Conservation (phyloP, 1,284 basidiomycete species). For the Jaminaea rosea region DNA sequence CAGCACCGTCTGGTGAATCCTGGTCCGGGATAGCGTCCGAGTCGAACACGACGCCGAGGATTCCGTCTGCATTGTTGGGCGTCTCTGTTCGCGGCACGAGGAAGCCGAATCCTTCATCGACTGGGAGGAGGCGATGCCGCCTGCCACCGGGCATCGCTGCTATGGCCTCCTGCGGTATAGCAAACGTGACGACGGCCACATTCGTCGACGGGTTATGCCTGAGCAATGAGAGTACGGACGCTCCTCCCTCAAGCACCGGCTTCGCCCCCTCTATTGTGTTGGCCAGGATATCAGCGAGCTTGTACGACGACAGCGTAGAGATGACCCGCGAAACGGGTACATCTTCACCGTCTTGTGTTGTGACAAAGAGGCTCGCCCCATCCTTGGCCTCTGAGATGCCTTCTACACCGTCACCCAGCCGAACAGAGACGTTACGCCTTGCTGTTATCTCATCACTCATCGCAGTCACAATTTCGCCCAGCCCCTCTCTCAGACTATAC, state of each 20-base stretch:
- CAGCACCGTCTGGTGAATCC: conserved; percentile 8
- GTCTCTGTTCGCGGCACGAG: conserved; percentile 67
- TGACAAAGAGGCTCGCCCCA: background rate
- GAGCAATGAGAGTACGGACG: conserved; percentile 44
- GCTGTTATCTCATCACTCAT: conserved; percentile 54
- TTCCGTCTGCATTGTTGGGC: conserved; percentile 51
- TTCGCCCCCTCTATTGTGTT: too few relatives aligned
- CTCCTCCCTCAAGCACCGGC: conserved; percentile 26
- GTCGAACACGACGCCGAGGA: conserved; percentile 59
- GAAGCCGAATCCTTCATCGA: conserved; percentile 72
- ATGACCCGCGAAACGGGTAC: conserved; percentile 18
- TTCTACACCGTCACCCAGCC: conserved; percentile 49
- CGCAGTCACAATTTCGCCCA: conserved; percentile 60
- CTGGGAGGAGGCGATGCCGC: conserved; percentile 54
- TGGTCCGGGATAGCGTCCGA: conserved; percentile 47
- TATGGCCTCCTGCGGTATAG: conserved; percentile 12
- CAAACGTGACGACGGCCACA: conserved; percentile 39
- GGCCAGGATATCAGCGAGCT: conserved; percentile 18
- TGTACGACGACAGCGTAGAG: conserved; percentile 48
- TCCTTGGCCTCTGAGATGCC: conserved; percentile 12
- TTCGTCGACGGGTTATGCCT: conserved; percentile 43
- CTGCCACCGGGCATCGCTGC: too few relatives aligned
- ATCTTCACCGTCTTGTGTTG: conserved; percentile 52
- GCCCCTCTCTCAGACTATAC: conserved; percentile 70
- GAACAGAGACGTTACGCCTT: conserved; percentile 57